Percentiles rank a stretch among this genome's conserved stretches.
Conservation (phyloP, 257 asterid species). For the Fraxinus americana region DNA sequence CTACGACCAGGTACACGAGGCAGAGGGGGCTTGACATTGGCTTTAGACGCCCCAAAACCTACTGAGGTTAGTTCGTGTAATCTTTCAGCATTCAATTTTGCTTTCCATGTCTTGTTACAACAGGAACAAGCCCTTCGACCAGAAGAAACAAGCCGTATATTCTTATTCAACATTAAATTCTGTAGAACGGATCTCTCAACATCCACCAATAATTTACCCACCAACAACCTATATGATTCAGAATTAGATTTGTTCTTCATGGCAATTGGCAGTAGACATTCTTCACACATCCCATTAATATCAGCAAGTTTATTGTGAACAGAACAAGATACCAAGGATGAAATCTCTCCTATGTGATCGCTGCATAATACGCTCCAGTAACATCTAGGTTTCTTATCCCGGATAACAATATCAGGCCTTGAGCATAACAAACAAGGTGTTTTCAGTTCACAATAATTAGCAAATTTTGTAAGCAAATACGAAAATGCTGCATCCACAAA, state of each 20-base stretch:
- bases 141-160: conserved; percentile 36
- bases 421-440: conserved; percentile 79
- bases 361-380: conserved; percentile 52
- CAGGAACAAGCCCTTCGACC: conserved; percentile 61
- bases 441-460: conserved; percentile 58
- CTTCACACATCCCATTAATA: conserved; percentile 65
- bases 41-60: conserved; percentile 77
- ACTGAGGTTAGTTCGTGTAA: conserved; percentile 47
- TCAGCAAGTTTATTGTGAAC: conserved; percentile 61
- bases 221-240: conserved; percentile 46
- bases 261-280: conserved; percentile 56
- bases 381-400: conserved; percentile 42
- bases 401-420: conserved; percentile 49
- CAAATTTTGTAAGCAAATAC: conserved; percentile 57
- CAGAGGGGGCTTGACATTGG: conserved; percentile 71
- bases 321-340: conserved; percentile 62
- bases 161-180: conserved; percentile 41
- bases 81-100: conserved; percentile 58
- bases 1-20: conserved; percentile 72
- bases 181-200: conserved; percentile 46
- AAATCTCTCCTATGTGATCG: conserved; percentile 70
- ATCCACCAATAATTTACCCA: conserved; percentile 55
- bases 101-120: conserved; percentile 56
- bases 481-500: conserved; percentile 62
- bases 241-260: conserved; percentile 35